Evolutionary conservation across 805 yeast species (phyloP), one percentile per base, ranked within the genome.

Genomic region (Saturnispora silvae): DNA sequence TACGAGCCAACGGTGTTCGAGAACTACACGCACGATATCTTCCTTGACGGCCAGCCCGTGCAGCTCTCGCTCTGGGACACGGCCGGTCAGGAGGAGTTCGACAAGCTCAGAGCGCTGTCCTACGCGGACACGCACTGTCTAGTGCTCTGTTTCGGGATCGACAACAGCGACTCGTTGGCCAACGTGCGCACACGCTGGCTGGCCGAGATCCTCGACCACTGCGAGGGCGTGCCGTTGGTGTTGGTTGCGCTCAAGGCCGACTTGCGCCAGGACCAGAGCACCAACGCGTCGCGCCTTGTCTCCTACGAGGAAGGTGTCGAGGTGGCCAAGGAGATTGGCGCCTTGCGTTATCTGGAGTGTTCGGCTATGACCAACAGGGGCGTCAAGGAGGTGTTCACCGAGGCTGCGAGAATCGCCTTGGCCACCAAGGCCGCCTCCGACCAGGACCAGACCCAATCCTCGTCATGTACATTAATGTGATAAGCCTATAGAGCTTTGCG

Each of bases 71-170:
- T 89, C 38, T 92, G 98, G 98, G 98, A 89, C 57, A 89, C 98
- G 5, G 98, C 98, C 1, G 98, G 98, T 6, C 98, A 89, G 65
- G 98, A 89, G 62, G 98, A 89, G 63, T 89, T 89, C 51, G 98
- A 89, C 59, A 72, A 96, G 45, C 69, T 89, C 57, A 74, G 98
- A 57, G 84, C 96, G 1, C 67, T 89, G 43, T 81, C 94, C 34
- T 92, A 92, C 59, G 78, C 87, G 20, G 97, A 92, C 59, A 92
- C 98, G 3, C 96, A 89, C 60, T 84, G 96, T 51, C 87, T 92
- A 50, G 92, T 89, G 87, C 72, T 89, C 41, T 92, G 98, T 64
- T 89, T 89, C 56, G 76, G 95, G 31, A 86, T 89, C 40, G 98
- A 89, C 60, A 84, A 95, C 4, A 75, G 81, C 24, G 98, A 92